Percentiles rank a stretch among this genome's conserved stretches.
phyloP scores from a whole-genome alignment of 345 rosid genomes.

The Crucihimalaya himalaica region DNA sequence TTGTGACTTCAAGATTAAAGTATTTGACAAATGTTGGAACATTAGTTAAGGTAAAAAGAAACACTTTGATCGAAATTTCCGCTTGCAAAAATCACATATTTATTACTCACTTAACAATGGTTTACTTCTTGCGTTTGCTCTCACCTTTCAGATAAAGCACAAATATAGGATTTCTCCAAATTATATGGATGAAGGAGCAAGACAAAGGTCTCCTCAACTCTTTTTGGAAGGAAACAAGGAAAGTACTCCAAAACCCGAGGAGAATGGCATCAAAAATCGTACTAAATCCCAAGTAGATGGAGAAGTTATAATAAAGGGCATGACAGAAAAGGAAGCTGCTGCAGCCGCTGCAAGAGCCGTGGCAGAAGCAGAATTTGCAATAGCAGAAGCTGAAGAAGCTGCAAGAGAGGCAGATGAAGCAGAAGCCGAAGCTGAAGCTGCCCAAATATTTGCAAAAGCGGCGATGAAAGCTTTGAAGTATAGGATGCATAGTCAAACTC shows the following conservation, averaged over 20 bases:
- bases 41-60: conserved; percentile 61
- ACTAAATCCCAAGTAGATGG: conserved; percentile 56
- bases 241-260: conserved; percentile 49
- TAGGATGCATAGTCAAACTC: conserved; percentile 40
- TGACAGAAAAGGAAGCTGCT: conserved; percentile 87
- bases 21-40: conserved; percentile 69
- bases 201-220: conserved; percentile 43
- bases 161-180: conserved; percentile 57
- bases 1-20: conserved; percentile 66
- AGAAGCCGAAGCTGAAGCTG: conserved; percentile 90
- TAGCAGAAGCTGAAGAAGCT: conserved; percentile 86
- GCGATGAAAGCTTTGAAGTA: conserved; percentile 57
- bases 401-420: conserved; percentile 84
- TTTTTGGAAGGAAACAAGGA: conserved; percentile 61
- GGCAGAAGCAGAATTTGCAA: conserved; percentile 88
- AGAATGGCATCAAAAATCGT: conserved; percentile 49
- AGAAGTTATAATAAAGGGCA: conserved; percentile 60
- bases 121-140: conserved; percentile 11
- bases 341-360: conserved; percentile 85
- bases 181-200: conserved; percentile 44
- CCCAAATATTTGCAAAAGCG: conserved; percentile 63
- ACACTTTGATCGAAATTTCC: neutral
- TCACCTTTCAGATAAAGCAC: conserved; percentile 60
- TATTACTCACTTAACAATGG: neutral
- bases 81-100: neutral